phyloP scores from a whole-genome alignment of 441 rosid species.

The Croton setiger region DNA sequence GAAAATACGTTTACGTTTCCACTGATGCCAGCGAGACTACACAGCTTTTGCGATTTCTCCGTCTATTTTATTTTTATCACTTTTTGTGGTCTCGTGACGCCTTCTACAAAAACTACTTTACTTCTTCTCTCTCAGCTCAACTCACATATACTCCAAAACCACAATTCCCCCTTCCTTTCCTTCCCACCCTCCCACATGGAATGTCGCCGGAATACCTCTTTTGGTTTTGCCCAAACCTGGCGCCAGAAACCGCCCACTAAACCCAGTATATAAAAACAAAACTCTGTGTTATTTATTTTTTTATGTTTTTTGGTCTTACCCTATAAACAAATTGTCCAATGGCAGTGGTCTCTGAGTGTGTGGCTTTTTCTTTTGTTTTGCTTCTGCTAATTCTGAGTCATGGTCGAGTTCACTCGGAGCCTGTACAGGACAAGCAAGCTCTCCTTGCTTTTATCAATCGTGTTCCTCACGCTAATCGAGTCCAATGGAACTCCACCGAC shows the following conservation, averaged over 20 bases:
- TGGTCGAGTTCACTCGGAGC: conserved; percentile 52
- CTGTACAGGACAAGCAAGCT: conserved; percentile 66
- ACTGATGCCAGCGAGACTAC: not conserved
- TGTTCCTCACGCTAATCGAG: conserved; percentile 61
- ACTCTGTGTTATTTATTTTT: not conserved
- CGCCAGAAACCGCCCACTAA: conserved; percentile 11
- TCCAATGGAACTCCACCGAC: conserved; percentile 62
- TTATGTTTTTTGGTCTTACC: conserved; percentile 2
- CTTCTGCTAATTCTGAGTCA: conserved; percentile 29
- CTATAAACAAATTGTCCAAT: conserved; percentile 18
- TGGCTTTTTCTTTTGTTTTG: conserved; percentile 17
- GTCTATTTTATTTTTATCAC: not conserved
- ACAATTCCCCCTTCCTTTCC: not conserved
- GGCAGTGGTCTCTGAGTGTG: conserved; percentile 23
- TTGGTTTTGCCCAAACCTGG: conserved; percentile 13
- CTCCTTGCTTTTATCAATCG: conserved; percentile 59
- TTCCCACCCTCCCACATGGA: conserved; percentile 27
- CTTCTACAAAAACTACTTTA: conserved; percentile 19
- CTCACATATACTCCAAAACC: not conserved
- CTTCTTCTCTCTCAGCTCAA: not conserved
- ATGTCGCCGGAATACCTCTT: conserved; percentile 32
- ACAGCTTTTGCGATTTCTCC: not conserved
- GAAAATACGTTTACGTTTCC: conserved; percentile 15
- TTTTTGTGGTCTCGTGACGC: conserved; percentile 14
- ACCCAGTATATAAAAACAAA: conserved; percentile 9